Evolutionary conservation across 352 stramenopile genomes (phyloP), one percentile per base, ranked within the genome.

Genomic region (Phytophthora pisi): DNA sequence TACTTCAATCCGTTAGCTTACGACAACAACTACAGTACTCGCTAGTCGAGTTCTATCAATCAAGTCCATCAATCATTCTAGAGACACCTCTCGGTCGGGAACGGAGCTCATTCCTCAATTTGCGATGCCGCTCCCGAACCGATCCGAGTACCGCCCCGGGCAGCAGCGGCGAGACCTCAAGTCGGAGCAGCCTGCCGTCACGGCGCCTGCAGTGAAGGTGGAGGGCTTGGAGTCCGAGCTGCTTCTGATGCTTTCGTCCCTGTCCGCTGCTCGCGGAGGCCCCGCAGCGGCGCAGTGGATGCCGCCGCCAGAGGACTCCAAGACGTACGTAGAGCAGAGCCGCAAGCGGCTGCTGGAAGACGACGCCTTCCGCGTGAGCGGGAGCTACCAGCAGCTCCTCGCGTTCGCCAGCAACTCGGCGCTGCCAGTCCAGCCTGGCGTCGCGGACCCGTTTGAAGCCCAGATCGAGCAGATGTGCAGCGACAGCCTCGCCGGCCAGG

Each of bases 41-140:
- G 28, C 28, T 31, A 31, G 28, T 31, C 28, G 28, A 1, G 7
- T 5, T 9, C 28, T 5, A 31, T 31, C 28, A 31, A 31, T 31
- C 28, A 31, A 31, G 28, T 9, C 28, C 28, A 31, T 31, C 28
- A 31, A 5, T 8, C 28, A 31, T 6, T 30, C 26, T 30, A 8
- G 26, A 30, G 26, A 30, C 26, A 30, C 20, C 20, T 20, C 20
- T 30, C 28, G 28, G 28, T 31, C 28, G 28, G 2, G 8, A 5
- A 31, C 28, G 28, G 28, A 31, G 28, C 28, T 31, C 28, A 31
- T 31, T 31, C 28, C 28, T 31, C 28, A 31, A 31, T 5, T 31
- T 1, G 16, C 8, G 15, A 92, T 91, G 82, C 88, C 84, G 69
- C 75, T 91, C 18, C 82, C 84, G 16, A 91, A 91, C 63, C 81